Conservation (phyloP, 495 filamentous ascomycete species). For the Zalerion maritima region DNA sequence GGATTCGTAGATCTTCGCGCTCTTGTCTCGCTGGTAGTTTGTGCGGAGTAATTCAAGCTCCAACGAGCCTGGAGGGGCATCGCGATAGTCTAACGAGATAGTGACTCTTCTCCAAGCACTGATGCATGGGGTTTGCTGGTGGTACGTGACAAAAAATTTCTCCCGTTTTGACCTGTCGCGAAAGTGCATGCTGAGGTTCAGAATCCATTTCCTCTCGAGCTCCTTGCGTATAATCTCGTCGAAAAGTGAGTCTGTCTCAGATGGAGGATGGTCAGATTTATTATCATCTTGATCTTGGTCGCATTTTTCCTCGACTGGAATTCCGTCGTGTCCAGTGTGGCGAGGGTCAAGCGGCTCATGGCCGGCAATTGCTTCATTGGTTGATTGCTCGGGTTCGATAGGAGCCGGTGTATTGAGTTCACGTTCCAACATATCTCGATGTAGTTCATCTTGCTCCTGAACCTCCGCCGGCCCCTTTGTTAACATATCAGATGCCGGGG, state of each 20-base stretch:
- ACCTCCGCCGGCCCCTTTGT: no score
- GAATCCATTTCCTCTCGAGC: conserved; percentile 80
- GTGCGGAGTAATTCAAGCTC: conserved; percentile 67
- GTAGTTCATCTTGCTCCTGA: no score
- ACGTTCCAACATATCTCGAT: no score
- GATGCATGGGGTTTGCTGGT: conserved; percentile 51
- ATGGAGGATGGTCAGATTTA: no score
- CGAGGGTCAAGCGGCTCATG: no score
- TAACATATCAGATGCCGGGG: no score
- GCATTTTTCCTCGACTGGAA: no score
- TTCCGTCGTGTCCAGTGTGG: no score
- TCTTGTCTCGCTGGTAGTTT: conserved; percentile 84
- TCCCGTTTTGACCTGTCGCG: conserved; percentile 86
- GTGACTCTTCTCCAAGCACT: conserved; percentile 79
- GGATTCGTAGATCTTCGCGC: conserved; percentile 86
- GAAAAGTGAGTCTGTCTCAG: conserved; percentile 33
- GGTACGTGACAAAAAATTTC: conserved; percentile 97
- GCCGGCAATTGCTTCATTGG: no score
- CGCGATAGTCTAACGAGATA: conserved; percentile 85
- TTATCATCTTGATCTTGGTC: no score
- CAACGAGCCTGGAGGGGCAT: conserved; percentile 64
- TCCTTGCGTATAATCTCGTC: conserved; percentile 59
- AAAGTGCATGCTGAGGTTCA: conserved; percentile 98
- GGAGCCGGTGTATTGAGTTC: no score
- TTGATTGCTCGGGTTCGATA: no score